These are phyloP conservation scores for Tylopilus vinaceipallidus DNA, from an alignment of 768 basidiomycete species.

Conservation along the genomic window DNA sequence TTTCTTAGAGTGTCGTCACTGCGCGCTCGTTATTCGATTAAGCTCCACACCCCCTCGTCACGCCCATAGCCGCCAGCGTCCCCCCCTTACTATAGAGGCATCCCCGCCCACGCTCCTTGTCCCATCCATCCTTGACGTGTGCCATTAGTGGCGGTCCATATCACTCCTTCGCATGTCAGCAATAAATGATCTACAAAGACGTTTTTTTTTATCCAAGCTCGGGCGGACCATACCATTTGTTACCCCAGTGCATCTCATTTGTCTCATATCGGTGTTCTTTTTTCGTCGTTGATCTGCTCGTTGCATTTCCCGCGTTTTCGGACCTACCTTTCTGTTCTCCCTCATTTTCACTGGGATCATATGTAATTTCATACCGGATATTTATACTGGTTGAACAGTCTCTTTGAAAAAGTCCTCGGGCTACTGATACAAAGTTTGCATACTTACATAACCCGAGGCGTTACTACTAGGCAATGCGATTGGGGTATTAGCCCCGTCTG, in stretches of 20 bases:
- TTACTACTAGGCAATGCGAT: too few species aligned
- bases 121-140: background rate
- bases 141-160: too few species aligned
- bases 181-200: conserved; percentile 13
- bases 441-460: too few species aligned
- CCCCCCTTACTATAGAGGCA: background rate
- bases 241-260: background rate
- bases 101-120: conserved; percentile 1
- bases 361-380: background rate
- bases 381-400: background rate
- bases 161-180: conserved; percentile 5
- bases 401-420: too few species aligned
- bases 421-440: too few species aligned
- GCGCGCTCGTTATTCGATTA: background rate
- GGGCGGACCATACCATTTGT: too few species aligned
- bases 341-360: background rate
- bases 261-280: conserved; percentile 1
- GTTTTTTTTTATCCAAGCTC: background rate
- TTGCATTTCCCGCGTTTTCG: background rate
- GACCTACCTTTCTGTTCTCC: background rate
- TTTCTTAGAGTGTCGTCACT: too few species aligned
- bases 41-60: background rate
- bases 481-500: too few species aligned
- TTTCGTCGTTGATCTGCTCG: background rate
- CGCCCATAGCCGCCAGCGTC: background rate